Base-by-base conservation (phyloP, 352 stramenopile species). In the Phytophthora chlamydospora region DNA sequence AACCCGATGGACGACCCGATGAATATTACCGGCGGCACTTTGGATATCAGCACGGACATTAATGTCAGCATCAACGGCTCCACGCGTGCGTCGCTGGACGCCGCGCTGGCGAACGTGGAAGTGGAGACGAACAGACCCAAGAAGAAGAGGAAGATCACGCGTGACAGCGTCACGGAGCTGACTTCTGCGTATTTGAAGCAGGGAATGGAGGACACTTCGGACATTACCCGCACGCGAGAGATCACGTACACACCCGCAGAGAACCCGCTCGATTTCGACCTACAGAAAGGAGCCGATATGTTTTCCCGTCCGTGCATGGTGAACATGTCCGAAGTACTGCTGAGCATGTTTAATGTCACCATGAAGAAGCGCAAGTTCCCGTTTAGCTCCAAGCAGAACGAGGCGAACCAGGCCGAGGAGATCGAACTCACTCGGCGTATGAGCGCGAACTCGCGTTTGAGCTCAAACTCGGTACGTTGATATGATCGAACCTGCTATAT, bases 361-460 rank as follows among this genome's bases (percentile, higher is more conserved):
- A 95, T 95, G 89, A 92, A 86, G 68, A 93, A 93, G 72, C 73
- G 75, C 14, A 96, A 91, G 46, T 89, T 94, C 40, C 85, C 80
- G 29, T 93, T 92, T 51, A 59, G 73, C 21, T 59, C 42, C 1
- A 68, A 67, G 24, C 44, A 73, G 7, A 56, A 62, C 72, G 27
- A 71, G 54, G 12, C 53, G 49, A 49, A 64, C 64, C 31, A 73
- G 73, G 29, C 36, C 0, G 61, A 85, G 4, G 71, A 79, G n/a
- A 76, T 91, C 42, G 85, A 95, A 43, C 66, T 89, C 38, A 88
- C 78, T 17, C 80, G 85, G 21, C 81, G 81, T 27, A 79, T 90
- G 70, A 94, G 83, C 16, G 70, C 71, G 10, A 71, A 69, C 14
- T 80, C 71, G 58, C 79, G 80, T 29, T 67, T 90, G 57, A 94